Evolutionary conservation across 139 green algal genomes (phyloP), one percentile per base, ranked within the genome.

Genomic region (Eudorina sp.): DNA sequence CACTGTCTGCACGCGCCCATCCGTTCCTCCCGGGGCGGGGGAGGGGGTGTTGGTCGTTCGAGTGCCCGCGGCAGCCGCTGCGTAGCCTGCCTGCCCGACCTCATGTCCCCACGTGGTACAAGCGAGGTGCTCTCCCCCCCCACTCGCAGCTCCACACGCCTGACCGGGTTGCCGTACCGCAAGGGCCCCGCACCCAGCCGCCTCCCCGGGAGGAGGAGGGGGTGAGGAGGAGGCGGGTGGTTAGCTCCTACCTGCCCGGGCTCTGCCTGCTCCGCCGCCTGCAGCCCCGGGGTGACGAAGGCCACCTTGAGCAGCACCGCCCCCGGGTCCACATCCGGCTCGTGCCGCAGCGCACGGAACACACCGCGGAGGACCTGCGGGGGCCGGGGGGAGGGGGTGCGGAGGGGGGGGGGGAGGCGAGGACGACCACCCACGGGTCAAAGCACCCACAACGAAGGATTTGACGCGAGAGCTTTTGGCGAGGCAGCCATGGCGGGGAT

Each of bases 231-330:
- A 11, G 21, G 7, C 19, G 21, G 66, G 55, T 89, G 4, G 14
- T 46, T 11, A n/a, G 18, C 4, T 53, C 9, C 6, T 4, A 85
- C 78, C 78, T 74, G 23, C 21, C 46, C 96, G 41, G 97, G 94
- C 80, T 91, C 93, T 77, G 89, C 86, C 48, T 83, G 78, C 79
- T 90, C 94, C 25, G 78, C 23, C 91, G 85, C 95, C 86, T 98
- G 94, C 53, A 94, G 94, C 79, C 96, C 97, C 19, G 97, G 96
- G 74, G 95, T 98, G 66, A 99, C 96, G 95, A 99, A 98, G 91
- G 90, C 94, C 29, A 96, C 96, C 96, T 99, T 99, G 69, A 99
- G 94, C 80, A 99, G 58, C 80, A 76, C 8, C 41, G 80, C 80
- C 0, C 43, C 41, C n/a, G 53, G 21, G 60, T 86, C 80, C 60